Percentiles rank a stretch among this genome's conserved stretches.
Evolutionary conservation across 208 protist genomes (phyloP).

Genomic region (Crithidia thermophila): DNA sequence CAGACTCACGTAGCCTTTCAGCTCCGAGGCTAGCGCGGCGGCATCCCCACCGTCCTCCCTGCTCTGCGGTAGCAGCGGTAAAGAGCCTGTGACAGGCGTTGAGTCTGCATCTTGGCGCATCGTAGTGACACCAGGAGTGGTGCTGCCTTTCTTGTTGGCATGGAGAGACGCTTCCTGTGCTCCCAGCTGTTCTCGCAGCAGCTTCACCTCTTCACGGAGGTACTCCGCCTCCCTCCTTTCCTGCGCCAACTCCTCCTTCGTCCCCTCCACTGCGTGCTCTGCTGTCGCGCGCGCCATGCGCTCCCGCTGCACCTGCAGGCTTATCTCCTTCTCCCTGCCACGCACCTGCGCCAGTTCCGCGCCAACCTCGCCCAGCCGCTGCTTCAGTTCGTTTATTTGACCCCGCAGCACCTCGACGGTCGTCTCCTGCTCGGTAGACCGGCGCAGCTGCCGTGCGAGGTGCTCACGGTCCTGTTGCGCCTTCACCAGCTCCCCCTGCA

Average conservation of each 20-base stretch:
- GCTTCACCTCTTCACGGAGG: conserved; percentile 48
- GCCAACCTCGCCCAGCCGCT: conserved; percentile 59
- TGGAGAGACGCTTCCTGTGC: conserved; percentile 31
- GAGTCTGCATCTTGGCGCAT: no score
- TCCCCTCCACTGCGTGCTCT: conserved; percentile 33
- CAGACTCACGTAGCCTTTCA: conserved; percentile 69
- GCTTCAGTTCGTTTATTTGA: conserved; percentile 57
- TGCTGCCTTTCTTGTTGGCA: background rate
- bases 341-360: conserved; percentile 49
- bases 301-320: conserved; percentile 39
- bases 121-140: no score
- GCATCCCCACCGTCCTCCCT: conserved; percentile 19
- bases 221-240: conserved; percentile 32
- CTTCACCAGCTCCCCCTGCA: conserved; percentile 26
- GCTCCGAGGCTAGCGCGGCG: conserved; percentile 35
- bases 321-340: conserved; percentile 48
- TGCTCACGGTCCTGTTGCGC: conserved; percentile 40
- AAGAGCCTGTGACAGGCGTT: background rate
- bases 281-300: conserved; percentile 41
- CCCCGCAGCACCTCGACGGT: conserved; percentile 50
- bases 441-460: conserved; percentile 45
- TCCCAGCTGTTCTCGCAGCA: conserved; percentile 45
- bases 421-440: conserved; percentile 43
- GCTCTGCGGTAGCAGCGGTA: background rate
- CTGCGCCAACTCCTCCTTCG: conserved; percentile 25